phyloP scores from a whole-genome alignment of 768 basidiomycete genomes.

The Gyrodon lividus region DNA sequence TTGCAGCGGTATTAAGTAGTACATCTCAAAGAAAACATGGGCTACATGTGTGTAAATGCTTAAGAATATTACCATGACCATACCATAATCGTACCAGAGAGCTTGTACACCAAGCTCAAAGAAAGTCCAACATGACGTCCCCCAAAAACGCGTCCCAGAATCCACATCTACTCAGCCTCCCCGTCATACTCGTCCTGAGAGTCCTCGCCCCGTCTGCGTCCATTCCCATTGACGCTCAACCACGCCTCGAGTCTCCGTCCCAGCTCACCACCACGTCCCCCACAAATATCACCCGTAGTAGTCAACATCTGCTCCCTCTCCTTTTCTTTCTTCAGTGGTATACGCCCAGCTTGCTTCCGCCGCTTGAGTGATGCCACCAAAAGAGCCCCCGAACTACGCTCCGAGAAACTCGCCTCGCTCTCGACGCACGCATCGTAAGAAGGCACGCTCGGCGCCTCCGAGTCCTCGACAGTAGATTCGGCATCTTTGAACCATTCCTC shows the following conservation, averaged over 20 bases:
- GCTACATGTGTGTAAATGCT: background rate
- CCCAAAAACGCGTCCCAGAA: background rate
- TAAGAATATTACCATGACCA: background rate
- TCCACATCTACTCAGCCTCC: constrained; percentile 10
- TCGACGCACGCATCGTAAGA: background rate
- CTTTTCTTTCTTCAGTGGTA: constrained; percentile 57
- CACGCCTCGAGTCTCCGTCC: constrained; percentile 75
- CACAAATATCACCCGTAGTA: constrained; percentile 73
- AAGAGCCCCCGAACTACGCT: constrained; percentile 19
- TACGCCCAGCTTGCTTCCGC: constrained; percentile 41
- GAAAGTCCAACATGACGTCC: background rate
- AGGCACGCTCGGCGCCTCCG: constrained; percentile 15
- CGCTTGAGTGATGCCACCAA: constrained; percentile 27
- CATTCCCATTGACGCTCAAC: constrained; percentile 45
- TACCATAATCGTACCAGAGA: background rate
- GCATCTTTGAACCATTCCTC: constrained; percentile 65
- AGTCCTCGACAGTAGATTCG: constrained; percentile 24
- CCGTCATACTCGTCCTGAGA: constrained; percentile 27
- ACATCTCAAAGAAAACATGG: background rate
- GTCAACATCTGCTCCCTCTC: constrained; percentile 71
- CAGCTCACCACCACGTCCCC: constrained; percentile 76
- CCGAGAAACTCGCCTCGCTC: constrained; percentile 6
- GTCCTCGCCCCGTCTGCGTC: constrained; percentile 11
- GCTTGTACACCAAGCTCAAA: background rate
- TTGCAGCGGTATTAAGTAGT: background rate